phyloP scores from a whole-genome alignment of 2,329 filamentous ascomycete genomes.

The Neofusicoccum cordaticola region DNA sequence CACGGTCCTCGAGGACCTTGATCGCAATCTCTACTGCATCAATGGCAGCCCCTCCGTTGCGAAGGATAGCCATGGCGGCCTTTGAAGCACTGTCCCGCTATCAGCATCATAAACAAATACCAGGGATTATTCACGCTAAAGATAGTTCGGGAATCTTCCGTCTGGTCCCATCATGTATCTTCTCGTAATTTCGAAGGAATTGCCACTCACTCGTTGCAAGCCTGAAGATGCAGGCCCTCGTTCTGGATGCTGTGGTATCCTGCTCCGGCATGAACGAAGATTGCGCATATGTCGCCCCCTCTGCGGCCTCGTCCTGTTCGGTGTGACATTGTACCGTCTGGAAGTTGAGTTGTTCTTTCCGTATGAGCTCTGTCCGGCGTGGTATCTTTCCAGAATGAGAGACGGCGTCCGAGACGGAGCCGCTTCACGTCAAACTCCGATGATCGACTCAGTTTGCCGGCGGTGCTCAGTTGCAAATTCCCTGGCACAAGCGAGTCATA shows the following conservation, averaged over 20 bases:
- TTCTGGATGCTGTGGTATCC: slow-evolving; percentile 90
- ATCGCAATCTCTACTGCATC: slow-evolving; percentile 90
- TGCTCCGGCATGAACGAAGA: slow-evolving; percentile 94
- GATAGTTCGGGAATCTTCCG: no score
- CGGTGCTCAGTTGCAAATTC: neutral
- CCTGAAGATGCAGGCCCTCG: slow-evolving; percentile 77
- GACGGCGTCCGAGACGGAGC: neutral
- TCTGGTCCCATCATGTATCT: no score
- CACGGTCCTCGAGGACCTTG: slow-evolving; percentile 82
- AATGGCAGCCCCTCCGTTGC: slow-evolving; percentile 72
- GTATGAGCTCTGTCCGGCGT: neutral
- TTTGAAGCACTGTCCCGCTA: slow-evolving; percentile 65
- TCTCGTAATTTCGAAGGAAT: no score
- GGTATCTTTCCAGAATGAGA: slow-evolving; percentile 1
- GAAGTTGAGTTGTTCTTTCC: neutral
- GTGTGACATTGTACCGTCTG: neutral
- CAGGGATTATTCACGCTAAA: no score
- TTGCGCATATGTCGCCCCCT: slow-evolving; percentile 52
- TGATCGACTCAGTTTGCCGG: neutral
- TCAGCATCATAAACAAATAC: slow-evolving; percentile 18
- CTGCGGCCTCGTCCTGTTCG: neutral
- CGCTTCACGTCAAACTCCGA: neutral
- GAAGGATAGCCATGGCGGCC: slow-evolving; percentile 77
- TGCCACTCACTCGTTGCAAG: slow-evolving; percentile 76
- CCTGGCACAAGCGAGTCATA: neutral